Evolutionary conservation across 164 flowering plant species (phyloP), one percentile per base, ranked within the genome.

Genomic region (Cinnamomum micranthum): DNA sequence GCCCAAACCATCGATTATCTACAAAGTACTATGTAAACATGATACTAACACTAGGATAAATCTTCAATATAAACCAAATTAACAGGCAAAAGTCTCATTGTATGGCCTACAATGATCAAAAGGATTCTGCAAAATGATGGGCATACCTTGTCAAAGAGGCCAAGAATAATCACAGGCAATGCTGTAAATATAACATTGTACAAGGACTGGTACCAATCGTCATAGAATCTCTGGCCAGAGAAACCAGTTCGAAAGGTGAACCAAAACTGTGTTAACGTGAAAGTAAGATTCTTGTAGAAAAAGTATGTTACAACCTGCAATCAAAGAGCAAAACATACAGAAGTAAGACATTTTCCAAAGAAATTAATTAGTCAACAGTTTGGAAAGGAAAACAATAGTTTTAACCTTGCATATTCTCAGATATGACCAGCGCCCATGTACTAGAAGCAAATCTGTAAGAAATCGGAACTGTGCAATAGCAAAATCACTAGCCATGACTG

Each of bases 401-500:
- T 55, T 65, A 55, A 95, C 99, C 97, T 95, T 93, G 94, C 91
- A 93, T 78, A 95, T 81, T 83, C 99, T 87, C 71, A 87, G 85
- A 83, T 95, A 95, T 62, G 98, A 93, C 97, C 97, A 93, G 19
- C 99, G 86, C 47, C 99, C 99, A 85, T 95, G 99, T 73, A 95
- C 99, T 78, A 95, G 99, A 79, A 95, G 99, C 70, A 95, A 83
- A 80, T 95, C 99, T 23, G 91, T 84, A 68, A 95, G 94, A 75
- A 84, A 95, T n/a, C 99, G 91, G 52, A 95, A 93, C 86, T 93
- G 99, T 52, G 98, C 99, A 79, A 95, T 95, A 13, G 99, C 98
- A 83, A 95, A 95, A 85, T 95, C 99, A 89, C 99, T 93, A 71
- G 99, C 99, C 98, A 95, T 93, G 73, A 95, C 99, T 10, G 99